Percentiles rank a stretch among this genome's conserved stretches.
Evolutionary conservation across 164 flowering plant species (phyloP).

Genomic region (Berberis thunbergii): DNA sequence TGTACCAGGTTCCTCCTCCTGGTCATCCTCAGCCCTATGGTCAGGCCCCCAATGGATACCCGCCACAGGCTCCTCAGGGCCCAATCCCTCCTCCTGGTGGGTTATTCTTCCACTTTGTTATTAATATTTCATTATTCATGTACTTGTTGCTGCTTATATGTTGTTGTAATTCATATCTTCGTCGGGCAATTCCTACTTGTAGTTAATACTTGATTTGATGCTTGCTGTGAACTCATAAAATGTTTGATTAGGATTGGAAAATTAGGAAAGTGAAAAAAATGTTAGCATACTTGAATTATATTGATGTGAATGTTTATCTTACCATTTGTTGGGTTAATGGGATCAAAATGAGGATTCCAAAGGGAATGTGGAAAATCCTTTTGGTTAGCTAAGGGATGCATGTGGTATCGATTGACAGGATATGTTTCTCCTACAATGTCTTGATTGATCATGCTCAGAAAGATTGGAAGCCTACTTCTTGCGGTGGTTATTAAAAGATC

Average conservation of each 20-base stretch:
- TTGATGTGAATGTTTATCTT: slow-evolving; percentile 1
- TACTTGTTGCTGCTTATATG: background rate
- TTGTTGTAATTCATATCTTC: background rate
- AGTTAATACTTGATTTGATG: no score
- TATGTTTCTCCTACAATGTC: slow-evolving; percentile 98
- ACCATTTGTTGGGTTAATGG: slow-evolving; percentile 10
- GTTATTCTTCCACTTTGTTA: slow-evolving; percentile 18
- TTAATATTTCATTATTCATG: background rate
- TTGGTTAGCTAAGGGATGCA: slow-evolving; percentile 49
- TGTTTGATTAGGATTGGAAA: no score
- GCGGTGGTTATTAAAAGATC: slow-evolving; percentile 55
- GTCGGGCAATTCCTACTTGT: no score
- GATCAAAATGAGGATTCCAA: slow-evolving; percentile 7
- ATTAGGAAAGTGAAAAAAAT: no score
- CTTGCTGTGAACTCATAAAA: no score
- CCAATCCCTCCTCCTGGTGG: slow-evolving; percentile 75
- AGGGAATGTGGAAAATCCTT: slow-evolving; percentile 22
- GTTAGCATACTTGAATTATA: background rate
- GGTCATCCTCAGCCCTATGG: background rate
- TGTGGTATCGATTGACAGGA: slow-evolving; percentile 74
- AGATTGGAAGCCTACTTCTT: slow-evolving; percentile 81
- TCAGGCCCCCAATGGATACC: slow-evolving; percentile 58
- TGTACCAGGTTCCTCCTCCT: background rate
- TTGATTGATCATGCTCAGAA: slow-evolving; percentile 77
- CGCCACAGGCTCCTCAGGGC: slow-evolving; percentile 36